phyloP scores from a whole-genome alignment of 1,284 basidiomycete genomes.

The Ceratobasidium papillatum region DNA sequence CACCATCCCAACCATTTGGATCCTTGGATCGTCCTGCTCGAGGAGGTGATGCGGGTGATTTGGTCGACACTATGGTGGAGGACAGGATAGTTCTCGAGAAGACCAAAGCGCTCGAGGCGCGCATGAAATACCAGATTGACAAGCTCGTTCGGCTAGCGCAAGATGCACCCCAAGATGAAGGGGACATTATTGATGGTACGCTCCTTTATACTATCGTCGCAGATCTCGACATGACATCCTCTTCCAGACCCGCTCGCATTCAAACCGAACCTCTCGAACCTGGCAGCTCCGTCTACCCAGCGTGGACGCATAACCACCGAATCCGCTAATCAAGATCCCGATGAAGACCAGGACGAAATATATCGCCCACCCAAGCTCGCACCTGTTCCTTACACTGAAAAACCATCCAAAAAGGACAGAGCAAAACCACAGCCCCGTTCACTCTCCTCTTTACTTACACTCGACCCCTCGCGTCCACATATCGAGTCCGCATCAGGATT shows the following conservation, averaged over 20 bases:
- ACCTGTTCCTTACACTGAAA: conserved; percentile 88
- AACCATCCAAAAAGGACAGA: conserved; percentile 60
- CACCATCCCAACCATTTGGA: conserved; percentile 64
- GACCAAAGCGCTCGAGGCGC: conserved; percentile 78
- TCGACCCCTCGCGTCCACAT: conserved; percentile 70
- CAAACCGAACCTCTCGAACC: conserved; percentile 64
- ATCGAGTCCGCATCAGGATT: conserved; percentile 83
- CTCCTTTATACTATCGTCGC: conserved; percentile 20
- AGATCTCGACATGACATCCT: conserved; percentile 17
- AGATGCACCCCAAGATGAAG: conserved; percentile 63
- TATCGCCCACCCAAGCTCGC: conserved; percentile 94
- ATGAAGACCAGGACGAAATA: conserved; percentile 61
- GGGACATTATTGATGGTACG: conserved; percentile 70
- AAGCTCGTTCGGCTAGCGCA: conserved; percentile 82
- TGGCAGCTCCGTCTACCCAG: conserved; percentile 54
- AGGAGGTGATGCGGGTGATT: conserved; percentile 67
- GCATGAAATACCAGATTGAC: conserved; percentile 95
- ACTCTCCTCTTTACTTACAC: conserved; percentile 69
- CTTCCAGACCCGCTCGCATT: conserved; percentile 53
- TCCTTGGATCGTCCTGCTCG: conserved; percentile 61
- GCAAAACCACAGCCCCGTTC: conserved; percentile 70
- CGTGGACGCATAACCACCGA: conserved; percentile 45
- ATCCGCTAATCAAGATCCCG: conserved; percentile 49
- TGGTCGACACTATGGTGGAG: conserved; percentile 77
- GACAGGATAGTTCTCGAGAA: conserved; percentile 81